Conservation (phyloP, 345 rosid genomes). For the Xanthoceras sorbifolium region DNA sequence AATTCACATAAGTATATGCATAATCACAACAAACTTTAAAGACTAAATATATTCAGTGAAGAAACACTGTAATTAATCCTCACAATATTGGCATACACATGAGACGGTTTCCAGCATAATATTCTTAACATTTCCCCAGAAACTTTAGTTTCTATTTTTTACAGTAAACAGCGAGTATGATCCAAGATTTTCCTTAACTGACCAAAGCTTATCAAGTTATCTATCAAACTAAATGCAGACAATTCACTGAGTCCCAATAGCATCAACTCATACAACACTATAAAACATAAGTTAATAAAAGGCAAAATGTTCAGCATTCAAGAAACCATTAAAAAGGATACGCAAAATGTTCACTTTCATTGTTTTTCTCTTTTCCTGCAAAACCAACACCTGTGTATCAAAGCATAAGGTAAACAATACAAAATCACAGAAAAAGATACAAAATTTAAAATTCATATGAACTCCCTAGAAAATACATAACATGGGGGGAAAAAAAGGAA, state of each 20-base stretch:
- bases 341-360: slow-evolving; percentile 71
- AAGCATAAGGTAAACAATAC: background rate
- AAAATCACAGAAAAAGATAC: background rate
- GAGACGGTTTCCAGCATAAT: background rate
- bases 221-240: background rate
- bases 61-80: background rate
- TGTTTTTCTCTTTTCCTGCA: slow-evolving; percentile 31
- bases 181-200: background rate
- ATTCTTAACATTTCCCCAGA: background rate
- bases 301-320: background rate
- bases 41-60: background rate
- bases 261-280: background rate
- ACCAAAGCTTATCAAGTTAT: background rate
- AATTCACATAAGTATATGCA: background rate
- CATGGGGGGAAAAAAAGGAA: background rate
- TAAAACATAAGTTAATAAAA: background rate
- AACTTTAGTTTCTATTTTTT: no score
- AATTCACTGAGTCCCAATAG: background rate
- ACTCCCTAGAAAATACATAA: background rate
- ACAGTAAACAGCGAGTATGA: background rate
- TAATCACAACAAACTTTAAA: background rate
- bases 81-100: background rate
- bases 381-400: background rate
- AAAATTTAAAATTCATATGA: no score
- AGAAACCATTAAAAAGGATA: slow-evolving; percentile 46